Conservation (phyloP, 306 rosid species). For the Oxytropis ochrocephala region DNA sequence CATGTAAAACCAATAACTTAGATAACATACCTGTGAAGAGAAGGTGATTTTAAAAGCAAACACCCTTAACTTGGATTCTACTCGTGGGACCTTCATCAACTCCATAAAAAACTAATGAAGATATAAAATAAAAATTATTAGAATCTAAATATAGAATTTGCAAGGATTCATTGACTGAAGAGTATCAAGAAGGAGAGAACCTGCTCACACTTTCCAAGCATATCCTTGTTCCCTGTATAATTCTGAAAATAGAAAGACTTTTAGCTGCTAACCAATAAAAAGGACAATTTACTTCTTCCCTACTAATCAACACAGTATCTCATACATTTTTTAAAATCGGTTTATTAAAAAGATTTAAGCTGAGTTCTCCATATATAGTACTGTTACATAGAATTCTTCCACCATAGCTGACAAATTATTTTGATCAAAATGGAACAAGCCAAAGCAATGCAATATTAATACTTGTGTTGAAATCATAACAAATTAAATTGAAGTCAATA, state of each 20-base stretch:
- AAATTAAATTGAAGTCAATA: background rate
- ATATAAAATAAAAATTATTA: slow-evolving; percentile 16
- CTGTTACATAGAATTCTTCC: background rate
- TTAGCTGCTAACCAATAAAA: background rate
- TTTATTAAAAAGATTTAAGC: slow-evolving; percentile 1
- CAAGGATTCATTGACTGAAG: slow-evolving; percentile 8
- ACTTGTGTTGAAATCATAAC: background rate
- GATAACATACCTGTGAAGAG: slow-evolving; percentile 68
- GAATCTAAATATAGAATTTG: slow-evolving; percentile 6
- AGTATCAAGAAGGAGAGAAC: slow-evolving; percentile 37
- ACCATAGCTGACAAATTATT: background rate
- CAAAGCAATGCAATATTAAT: background rate
- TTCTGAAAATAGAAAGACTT: slow-evolving; percentile 44
- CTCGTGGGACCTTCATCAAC: slow-evolving; percentile 96
- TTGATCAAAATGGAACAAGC: background rate
- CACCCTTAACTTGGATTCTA: slow-evolving; percentile 90
- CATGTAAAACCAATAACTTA: slow-evolving; percentile 16
- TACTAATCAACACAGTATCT: slow-evolving; percentile 14
- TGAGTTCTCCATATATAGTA: background rate
- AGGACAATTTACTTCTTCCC: slow-evolving; percentile 1
- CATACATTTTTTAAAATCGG: background rate
- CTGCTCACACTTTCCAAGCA: slow-evolving; percentile 98
- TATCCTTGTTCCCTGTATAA: slow-evolving; percentile 74
- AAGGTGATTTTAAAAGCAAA: slow-evolving; percentile 91
- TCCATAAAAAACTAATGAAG: slow-evolving; percentile 74